Evolutionary conservation across 768 basidiomycete species (phyloP).

Genomic region (Suillus luteus): DNA sequence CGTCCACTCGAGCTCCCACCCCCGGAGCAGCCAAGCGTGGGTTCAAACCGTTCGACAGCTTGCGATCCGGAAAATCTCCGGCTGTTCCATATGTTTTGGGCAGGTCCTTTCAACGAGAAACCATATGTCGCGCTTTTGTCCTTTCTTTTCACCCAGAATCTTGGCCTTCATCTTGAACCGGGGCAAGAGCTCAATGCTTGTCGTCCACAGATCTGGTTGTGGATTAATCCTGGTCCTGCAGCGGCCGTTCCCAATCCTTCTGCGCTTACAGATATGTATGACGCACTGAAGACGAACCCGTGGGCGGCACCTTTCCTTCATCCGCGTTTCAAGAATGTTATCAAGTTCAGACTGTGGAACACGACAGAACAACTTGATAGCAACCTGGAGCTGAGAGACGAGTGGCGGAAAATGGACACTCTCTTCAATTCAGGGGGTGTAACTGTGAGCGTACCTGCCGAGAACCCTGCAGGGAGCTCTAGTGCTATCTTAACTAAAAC

Average conservation of each 20-base stretch:
- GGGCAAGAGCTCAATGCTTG: slow-evolving; percentile 51
- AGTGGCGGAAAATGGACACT: slow-evolving; percentile 76
- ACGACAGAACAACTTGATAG: slow-evolving; percentile 94
- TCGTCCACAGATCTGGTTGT: slow-evolving; percentile 91
- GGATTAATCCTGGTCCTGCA: slow-evolving; percentile 95
- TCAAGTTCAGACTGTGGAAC: slow-evolving; percentile 95
- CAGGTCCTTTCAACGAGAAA: slow-evolving; percentile 94
- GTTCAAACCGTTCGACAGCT: slow-evolving; percentile 40
- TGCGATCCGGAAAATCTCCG: slow-evolving; percentile 81
- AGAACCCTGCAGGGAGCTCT: slow-evolving; percentile 29
- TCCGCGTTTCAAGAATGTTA: slow-evolving; percentile 81
- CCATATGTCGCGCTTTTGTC: slow-evolving; percentile 92
- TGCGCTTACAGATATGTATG: slow-evolving; percentile 81
- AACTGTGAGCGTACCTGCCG: slow-evolving; percentile 58
- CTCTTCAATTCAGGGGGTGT: slow-evolving; percentile 89
- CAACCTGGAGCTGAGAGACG: slow-evolving; percentile 81
- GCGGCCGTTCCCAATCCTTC: slow-evolving; percentile 79
- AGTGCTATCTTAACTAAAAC: slow-evolving; percentile 13
- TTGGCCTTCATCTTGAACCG: slow-evolving; percentile 65
- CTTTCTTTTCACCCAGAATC: slow-evolving; percentile 91
- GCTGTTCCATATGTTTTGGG: slow-evolving; percentile 97
- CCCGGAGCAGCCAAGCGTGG: slow-evolving; percentile 45
- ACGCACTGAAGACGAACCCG: slow-evolving; percentile 72
- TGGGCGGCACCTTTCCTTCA: slow-evolving; percentile 95
- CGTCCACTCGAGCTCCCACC: slow-evolving; percentile 48